phyloP scores from a whole-genome alignment of 23 red algal species.

The Agarophyton chilense region DNA sequence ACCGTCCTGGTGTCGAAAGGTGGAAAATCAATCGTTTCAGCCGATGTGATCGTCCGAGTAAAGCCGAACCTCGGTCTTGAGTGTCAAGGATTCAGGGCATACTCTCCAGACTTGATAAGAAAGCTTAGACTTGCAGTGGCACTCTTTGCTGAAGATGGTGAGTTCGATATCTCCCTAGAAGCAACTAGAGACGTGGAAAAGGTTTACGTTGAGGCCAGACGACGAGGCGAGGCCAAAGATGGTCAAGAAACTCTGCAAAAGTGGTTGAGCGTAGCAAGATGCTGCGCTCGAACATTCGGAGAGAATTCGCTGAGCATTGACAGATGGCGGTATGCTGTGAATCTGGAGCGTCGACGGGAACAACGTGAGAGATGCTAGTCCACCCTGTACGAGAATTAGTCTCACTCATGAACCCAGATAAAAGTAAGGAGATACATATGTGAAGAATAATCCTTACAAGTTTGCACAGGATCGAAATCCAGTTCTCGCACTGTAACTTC shows the following conservation, averaged over 20 bases:
- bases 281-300: constrained; percentile 47
- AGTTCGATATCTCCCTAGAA: constrained; percentile 47
- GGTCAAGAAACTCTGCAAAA: constrained; percentile 53
- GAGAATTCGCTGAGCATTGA: constrained; percentile 29
- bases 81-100: background rate
- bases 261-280: constrained; percentile 60
- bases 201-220: constrained; percentile 59
- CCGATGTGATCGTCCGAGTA: constrained; percentile 59
- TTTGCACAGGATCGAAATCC: no score
- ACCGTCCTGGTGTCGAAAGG: constrained; percentile 54
- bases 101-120: constrained; percentile 26
- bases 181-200: constrained; percentile 32
- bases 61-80: constrained; percentile 1
- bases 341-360: constrained; percentile 48
- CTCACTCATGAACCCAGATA: background rate
- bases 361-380: background rate
- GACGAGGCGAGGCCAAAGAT: constrained; percentile 38
- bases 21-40: constrained; percentile 50
- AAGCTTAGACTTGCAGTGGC: constrained; percentile 44
- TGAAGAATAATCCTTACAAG: no score
- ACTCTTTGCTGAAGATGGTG: constrained; percentile 59
- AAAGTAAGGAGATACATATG: no score
- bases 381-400: background rate
- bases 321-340: constrained; percentile 62
- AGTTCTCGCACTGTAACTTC: no score